These are phyloP conservation scores for Cystobasidium slooffiae DNA, from an alignment of 1,284 basidiomycete species.

Conservation along the genomic window DNA sequence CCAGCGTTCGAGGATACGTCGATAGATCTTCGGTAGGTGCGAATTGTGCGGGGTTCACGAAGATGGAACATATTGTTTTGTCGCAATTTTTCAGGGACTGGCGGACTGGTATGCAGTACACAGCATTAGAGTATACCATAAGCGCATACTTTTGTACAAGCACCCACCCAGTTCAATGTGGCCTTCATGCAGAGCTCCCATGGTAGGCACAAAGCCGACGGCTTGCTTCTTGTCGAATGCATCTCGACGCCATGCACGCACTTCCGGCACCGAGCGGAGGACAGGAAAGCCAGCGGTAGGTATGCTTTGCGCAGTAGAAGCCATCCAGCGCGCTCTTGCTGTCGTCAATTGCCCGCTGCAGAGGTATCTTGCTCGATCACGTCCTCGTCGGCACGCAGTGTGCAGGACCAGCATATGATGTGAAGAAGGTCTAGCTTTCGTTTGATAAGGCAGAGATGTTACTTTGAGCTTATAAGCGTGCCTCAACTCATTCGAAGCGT, in stretches of 20 bases:
- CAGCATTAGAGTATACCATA: not conserved
- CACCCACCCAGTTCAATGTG: slow-evolving; percentile 80
- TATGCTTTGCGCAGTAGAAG: not conserved
- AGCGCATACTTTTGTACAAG: not conserved
- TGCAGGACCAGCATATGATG: slow-evolving; percentile 4
- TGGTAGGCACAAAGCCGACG: slow-evolving; percentile 93
- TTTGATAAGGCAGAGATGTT: no score
- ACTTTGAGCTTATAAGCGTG: no score
- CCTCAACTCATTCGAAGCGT: no score
- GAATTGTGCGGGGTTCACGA: slow-evolving; percentile 97
- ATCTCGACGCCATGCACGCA: slow-evolving; percentile 74
- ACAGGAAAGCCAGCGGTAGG: slow-evolving; percentile 64
- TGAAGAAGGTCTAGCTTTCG: not conserved
- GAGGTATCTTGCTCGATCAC: slow-evolving; percentile 11
- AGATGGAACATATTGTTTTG: slow-evolving; percentile 89
- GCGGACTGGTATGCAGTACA: slow-evolving; percentile 57
- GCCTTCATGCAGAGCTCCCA: slow-evolving; percentile 95
- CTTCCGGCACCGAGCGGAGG: slow-evolving; percentile 70
- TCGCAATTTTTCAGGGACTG: slow-evolving; percentile 77
- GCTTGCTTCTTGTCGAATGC: slow-evolving; percentile 67
- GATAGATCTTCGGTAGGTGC: slow-evolving; percentile 92
- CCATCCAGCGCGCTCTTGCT: slow-evolving; percentile 8
- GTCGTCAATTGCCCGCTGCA: not conserved
- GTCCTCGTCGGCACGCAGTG: not conserved
- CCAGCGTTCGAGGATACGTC: slow-evolving; percentile 82